Conservation (phyloP, 2,329 filamentous ascomycete species). For the Aaosphaeria arxii region DNA sequence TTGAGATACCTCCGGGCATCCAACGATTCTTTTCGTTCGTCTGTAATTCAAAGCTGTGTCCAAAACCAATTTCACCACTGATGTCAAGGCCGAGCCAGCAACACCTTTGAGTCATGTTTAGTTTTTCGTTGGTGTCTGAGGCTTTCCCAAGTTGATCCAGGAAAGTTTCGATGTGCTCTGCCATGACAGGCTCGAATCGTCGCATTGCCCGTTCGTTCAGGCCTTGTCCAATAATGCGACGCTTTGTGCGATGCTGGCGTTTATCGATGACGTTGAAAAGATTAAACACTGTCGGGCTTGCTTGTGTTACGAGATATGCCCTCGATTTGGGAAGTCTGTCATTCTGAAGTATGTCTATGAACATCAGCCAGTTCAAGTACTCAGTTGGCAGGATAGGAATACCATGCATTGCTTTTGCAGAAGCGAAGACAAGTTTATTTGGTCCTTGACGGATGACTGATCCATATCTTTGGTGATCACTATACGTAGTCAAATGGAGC, state of each 20-base stretch:
- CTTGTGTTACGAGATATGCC: slow-evolving; percentile 7
- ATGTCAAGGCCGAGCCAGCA: slow-evolving; percentile 33
- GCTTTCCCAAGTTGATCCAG: slow-evolving; percentile 1
- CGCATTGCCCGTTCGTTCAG: slow-evolving; percentile 39
- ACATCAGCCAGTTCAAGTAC: background rate
- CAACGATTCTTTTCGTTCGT: slow-evolving; percentile 21
- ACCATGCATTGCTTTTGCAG: slow-evolving; percentile 46
- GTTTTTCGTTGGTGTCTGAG: background rate
- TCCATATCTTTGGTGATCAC: slow-evolving; percentile 61
- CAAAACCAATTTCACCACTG: slow-evolving; percentile 40
- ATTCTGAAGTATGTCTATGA: slow-evolving; percentile 10
- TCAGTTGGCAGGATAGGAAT: slow-evolving; percentile 22
- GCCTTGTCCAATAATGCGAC: slow-evolving; percentile 37
- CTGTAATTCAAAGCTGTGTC: slow-evolving; percentile 29
- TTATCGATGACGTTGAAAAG: slow-evolving; percentile 30
- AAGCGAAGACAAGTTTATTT: slow-evolving; percentile 72
- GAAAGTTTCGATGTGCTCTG: slow-evolving; percentile 1
- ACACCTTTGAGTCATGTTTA: slow-evolving; percentile 9
- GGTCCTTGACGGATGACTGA: slow-evolving; percentile 66
- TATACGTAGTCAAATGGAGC: slow-evolving; percentile 64
- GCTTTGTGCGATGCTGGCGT: slow-evolving; percentile 35
- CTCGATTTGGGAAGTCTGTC: slow-evolving; percentile 6
- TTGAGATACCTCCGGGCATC: slow-evolving; percentile 21
- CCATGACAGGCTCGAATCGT: slow-evolving; percentile 30
- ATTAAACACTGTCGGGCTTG: slow-evolving; percentile 5